These are phyloP conservation scores for Debaryomyces maramus DNA, from an alignment of 805 yeast species.

Conservation along the genomic window DNA sequence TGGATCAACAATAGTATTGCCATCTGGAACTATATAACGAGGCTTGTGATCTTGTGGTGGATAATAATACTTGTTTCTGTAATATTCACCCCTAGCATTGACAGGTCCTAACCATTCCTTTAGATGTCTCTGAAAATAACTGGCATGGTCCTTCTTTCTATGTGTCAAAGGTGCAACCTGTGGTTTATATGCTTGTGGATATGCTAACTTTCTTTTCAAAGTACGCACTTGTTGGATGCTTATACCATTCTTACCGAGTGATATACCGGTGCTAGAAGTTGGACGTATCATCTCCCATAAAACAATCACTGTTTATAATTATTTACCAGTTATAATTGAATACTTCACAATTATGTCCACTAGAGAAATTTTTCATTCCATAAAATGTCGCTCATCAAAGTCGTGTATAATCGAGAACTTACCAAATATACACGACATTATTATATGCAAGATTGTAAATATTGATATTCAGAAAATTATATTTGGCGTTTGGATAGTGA, in stretches of 20 bases:
- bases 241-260: constrained; percentile 6
- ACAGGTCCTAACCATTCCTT: constrained; percentile 79
- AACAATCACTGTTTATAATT: neutral
- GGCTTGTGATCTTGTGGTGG: constrained; percentile 70
- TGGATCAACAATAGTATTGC: constrained; percentile 28
- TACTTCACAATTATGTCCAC: neutral
- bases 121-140: constrained; percentile 63
- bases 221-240: constrained; percentile 20
- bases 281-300: constrained; percentile 4
- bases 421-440: neutral
- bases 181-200: constrained; percentile 33
- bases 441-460: too few species aligned
- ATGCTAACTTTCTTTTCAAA: constrained; percentile 31
- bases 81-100: constrained; percentile 80
- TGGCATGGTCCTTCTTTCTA: constrained; percentile 42
- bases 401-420: neutral
- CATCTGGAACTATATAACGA: constrained; percentile 66
- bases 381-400: neutral
- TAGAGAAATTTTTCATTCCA: constrained; percentile 1
- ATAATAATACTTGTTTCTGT: constrained; percentile 68
- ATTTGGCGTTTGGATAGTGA: too few species aligned
- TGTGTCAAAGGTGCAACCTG: constrained; percentile 30
- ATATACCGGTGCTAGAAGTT: constrained; percentile 1
- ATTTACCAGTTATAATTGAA: too few species aligned
- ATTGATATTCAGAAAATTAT: too few species aligned